Evolutionary conservation across 768 basidiomycete species (phyloP).

Genomic region (Pleurotus pulmonarius): DNA sequence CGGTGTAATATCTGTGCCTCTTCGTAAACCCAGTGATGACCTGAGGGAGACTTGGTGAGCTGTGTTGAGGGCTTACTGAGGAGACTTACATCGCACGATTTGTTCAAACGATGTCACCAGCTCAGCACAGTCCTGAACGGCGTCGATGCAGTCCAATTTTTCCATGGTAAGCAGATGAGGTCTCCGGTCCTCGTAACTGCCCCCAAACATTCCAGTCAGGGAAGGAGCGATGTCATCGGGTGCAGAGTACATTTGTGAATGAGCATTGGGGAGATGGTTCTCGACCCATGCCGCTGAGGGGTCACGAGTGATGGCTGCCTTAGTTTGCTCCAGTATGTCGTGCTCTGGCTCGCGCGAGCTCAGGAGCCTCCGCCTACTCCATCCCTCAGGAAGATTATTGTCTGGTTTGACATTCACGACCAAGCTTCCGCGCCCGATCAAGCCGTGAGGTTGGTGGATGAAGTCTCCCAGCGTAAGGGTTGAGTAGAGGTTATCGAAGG

Average conservation of each 20-base stretch:
- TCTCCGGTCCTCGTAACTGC: neutral
- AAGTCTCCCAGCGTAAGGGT: neutral
- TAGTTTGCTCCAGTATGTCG: neutral
- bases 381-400: too few relatives aligned
- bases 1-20: neutral
- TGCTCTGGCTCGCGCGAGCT: neutral
- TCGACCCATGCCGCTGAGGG: neutral
- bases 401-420: neutral
- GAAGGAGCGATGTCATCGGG: neutral
- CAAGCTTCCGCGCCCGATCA: neutral
- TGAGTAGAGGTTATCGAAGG: neutral
- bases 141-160: neutral
- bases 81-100: constrained; percentile 1
- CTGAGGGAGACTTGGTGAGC: neutral
- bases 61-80: too few relatives aligned
- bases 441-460: neutral
- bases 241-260: neutral
- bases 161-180: neutral
- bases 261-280: neutral
- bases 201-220: neutral
- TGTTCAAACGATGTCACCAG: neutral
- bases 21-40: neutral
- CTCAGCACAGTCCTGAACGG: neutral
- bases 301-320: too few relatives aligned
- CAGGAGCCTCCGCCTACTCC: neutral